These are phyloP conservation scores for Oryza officinalis DNA, from an alignment of 176 grass and related monocot species.

Conservation along the genomic window DNA sequence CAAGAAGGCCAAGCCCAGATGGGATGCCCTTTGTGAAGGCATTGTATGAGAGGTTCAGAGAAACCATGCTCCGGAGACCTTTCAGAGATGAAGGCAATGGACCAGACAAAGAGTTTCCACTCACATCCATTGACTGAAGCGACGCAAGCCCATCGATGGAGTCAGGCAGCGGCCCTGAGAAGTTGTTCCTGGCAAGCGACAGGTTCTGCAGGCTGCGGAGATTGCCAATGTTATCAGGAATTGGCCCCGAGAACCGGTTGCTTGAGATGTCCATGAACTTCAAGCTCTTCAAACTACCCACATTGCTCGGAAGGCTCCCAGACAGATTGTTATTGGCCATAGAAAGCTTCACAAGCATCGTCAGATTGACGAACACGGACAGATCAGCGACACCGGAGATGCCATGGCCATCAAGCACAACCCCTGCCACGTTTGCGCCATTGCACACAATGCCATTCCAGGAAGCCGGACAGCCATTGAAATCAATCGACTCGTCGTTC, in stretches of 20 bases:
- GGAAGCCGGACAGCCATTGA: constrained; percentile 89
- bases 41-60: constrained; percentile 76
- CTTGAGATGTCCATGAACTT: constrained; percentile 82
- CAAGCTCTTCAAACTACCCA: constrained; percentile 70
- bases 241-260: constrained; percentile 64
- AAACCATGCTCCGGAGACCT: constrained; percentile 64
- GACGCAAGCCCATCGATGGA: constrained; percentile 66
- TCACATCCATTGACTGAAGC: constrained; percentile 83
- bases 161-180: constrained; percentile 69
- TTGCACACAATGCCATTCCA: constrained; percentile 97
- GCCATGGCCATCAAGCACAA: constrained; percentile 74
- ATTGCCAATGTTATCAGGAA: constrained; percentile 64
- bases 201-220: constrained; percentile 81
- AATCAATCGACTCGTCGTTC: constrained; percentile 93
- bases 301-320: constrained; percentile 55
- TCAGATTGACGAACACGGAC: constrained; percentile 84
- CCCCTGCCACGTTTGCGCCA: constrained; percentile 74
- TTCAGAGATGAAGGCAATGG: constrained; percentile 55
- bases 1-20: constrained; percentile 62
- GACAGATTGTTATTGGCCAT: constrained; percentile 90
- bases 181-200: constrained; percentile 82
- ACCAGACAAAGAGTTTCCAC: constrained; percentile 71
- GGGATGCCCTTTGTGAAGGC: constrained; percentile 82
- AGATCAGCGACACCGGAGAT: constrained; percentile 73
- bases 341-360: constrained; percentile 77